Evolutionary conservation across 139 green algal species (phyloP).

Genomic region (Auxenochlorella pyrenoidosa): DNA sequence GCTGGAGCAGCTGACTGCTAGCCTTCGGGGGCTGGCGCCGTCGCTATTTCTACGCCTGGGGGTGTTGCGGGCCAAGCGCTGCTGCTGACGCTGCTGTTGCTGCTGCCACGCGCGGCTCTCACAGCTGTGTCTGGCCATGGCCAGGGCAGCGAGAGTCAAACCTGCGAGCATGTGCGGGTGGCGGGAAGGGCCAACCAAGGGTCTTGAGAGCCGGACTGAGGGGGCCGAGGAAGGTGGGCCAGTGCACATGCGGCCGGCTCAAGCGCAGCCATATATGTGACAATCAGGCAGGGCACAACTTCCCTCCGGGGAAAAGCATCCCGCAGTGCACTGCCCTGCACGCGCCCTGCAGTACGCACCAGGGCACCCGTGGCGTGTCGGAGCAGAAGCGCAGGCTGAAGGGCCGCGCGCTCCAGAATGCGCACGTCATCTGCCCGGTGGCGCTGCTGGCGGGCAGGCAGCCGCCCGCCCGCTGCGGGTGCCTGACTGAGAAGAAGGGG

Average conservation of each 20-base stretch:
- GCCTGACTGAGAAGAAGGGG: not conserved
- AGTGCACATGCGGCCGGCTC: no score
- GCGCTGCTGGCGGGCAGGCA: constrained; percentile 24
- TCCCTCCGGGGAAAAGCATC: no score
- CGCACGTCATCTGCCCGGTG: constrained; percentile 11
- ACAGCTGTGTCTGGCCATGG: constrained; percentile 4
- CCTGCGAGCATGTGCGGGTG: not conserved
- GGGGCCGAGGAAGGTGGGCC: no score
- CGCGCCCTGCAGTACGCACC: no score
- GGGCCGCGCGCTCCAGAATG: not conserved
- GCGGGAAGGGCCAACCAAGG: not conserved
- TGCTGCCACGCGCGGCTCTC: not conserved
- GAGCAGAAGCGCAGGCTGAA: constrained; percentile 13
- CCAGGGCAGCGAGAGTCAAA: constrained; percentile 22
- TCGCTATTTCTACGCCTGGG: not conserved
- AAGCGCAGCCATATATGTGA: no score
- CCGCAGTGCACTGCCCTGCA: no score
- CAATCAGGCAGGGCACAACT: not conserved
- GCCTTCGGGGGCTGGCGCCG: no score
- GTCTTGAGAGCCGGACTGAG: no score
- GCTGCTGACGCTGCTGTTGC: not conserved
- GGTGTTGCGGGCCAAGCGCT: no score
- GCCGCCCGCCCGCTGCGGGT: not conserved
- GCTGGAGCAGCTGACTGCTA: no score
- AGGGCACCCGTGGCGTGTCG: constrained; percentile 3